phyloP scores from a whole-genome alignment of 1,284 basidiomycete genomes.

The Ustanciosporium gigantosporum region DNA sequence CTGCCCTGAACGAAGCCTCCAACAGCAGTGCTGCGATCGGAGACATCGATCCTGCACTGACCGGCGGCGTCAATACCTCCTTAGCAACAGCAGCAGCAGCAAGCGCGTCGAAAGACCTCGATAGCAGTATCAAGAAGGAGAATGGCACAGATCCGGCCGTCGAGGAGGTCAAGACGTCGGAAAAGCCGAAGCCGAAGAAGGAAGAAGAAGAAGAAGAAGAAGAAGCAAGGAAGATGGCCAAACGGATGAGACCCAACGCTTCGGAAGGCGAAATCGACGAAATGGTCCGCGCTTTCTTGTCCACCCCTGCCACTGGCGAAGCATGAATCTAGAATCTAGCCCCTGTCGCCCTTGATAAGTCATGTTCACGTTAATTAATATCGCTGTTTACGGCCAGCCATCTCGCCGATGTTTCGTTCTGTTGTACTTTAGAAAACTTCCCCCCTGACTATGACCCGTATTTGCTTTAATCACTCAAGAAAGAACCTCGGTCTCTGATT shows the following conservation, averaged over 20 bases:
- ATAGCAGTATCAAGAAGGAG: slow-evolving; percentile 12
- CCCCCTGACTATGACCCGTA: no score
- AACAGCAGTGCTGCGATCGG: neutral
- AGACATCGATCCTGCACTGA: neutral
- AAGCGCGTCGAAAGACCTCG: no score
- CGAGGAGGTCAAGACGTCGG: neutral
- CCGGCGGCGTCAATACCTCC: neutral
- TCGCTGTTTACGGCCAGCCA: no score
- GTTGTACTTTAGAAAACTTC: no score
- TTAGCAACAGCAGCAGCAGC: neutral
- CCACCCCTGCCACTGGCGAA: no score
- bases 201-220: slow-evolving; percentile 4
- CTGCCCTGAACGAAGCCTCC: neutral
- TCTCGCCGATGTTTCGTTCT: neutral
- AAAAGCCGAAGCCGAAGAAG: no score
- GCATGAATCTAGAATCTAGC: no score
- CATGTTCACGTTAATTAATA: no score
- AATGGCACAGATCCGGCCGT: neutral
- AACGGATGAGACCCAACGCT: slow-evolving; percentile 38
- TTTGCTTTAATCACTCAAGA: no score
- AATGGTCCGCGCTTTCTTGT: slow-evolving; percentile 11
- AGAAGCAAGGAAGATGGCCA: slow-evolving; percentile 31
- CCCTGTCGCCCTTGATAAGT: no score
- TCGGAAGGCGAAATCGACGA: slow-evolving; percentile 41
- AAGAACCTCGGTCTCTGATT: no score